Conservation (phyloP, 2,329 filamentous ascomycete species). For the Aaosphaeria pasadenensis region DNA sequence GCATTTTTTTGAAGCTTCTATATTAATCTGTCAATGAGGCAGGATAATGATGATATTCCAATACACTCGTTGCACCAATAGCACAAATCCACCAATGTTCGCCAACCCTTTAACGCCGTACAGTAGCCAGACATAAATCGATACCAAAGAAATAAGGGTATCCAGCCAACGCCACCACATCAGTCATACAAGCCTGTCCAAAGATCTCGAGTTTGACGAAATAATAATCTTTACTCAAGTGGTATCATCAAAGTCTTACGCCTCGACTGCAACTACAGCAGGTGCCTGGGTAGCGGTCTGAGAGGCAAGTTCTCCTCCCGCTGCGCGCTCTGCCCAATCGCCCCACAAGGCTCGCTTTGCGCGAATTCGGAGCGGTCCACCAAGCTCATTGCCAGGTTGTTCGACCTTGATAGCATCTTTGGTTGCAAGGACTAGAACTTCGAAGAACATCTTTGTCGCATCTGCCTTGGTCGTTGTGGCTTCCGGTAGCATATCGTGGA, state of each 20-base stretch:
- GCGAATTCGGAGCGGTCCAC: conserved; percentile 76
- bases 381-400: conserved; percentile 69
- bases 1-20: no score
- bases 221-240: neutral
- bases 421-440: conserved; percentile 89
- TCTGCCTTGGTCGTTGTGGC: conserved; percentile 77
- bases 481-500: conserved; percentile 89
- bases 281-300: conserved; percentile 17
- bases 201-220: neutral
- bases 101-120: neutral
- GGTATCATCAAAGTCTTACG: neutral
- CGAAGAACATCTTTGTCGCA: conserved; percentile 99
- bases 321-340: conserved; percentile 78
- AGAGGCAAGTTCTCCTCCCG: conserved; percentile 44
- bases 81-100: no score
- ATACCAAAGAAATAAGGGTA: conserved; percentile 19
- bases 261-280: conserved; percentile 15
- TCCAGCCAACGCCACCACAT: conserved; percentile 30
- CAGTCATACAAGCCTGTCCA: neutral
- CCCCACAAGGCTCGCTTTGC: conserved; percentile 97
- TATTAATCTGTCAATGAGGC: no score
- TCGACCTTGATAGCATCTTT: conserved; percentile 98
- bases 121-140: neutral
- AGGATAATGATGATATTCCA: no score
- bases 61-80: no score